These are phyloP conservation scores for Tuber calosporum DNA, from an alignment of 495 filamentous ascomycete species.

Conservation along the genomic window DNA sequence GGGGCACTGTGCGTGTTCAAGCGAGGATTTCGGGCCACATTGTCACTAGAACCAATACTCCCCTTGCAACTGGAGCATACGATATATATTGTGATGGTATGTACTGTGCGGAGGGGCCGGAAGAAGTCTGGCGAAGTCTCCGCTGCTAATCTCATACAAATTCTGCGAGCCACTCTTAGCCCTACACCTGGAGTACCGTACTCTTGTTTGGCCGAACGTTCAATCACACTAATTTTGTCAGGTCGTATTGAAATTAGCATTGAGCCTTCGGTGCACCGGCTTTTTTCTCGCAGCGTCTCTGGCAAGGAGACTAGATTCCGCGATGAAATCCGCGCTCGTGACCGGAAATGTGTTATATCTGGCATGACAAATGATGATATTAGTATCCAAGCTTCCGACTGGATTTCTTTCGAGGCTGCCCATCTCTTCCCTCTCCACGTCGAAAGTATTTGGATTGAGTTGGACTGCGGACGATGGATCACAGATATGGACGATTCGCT, in stretches of 20 bases:
- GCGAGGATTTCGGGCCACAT: conserved; percentile 21
- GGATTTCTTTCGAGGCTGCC: conserved; percentile 22
- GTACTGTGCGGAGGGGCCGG: not conserved
- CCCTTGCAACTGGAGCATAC: conserved; percentile 22
- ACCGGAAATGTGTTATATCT: conserved; percentile 29
- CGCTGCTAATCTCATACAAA: not conserved
- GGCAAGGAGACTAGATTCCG: conserved; percentile 29
- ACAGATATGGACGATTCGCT: conserved; percentile 31
- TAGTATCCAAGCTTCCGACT: conserved; percentile 12
- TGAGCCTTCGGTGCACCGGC: conserved; percentile 23
- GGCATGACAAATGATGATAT: conserved; percentile 13
- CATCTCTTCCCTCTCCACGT: conserved; percentile 29
- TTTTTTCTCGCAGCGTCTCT: conserved; percentile 23
- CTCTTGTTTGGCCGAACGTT: conserved; percentile 3
- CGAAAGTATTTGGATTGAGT: conserved; percentile 29
- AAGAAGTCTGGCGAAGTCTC: not conserved
- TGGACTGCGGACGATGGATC: conserved; percentile 17
- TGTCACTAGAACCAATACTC: conserved; percentile 24
- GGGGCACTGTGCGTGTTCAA: conserved; percentile 23
- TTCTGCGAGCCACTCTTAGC: not conserved
- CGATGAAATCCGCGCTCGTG: conserved; percentile 28
- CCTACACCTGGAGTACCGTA: not conserved
- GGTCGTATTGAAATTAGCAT: conserved; percentile 21
- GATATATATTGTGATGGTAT: conserved; percentile 22
- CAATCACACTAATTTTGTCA: conserved; percentile 10